These are phyloP conservation scores for Protomyces arabidopsidicola DNA, from an alignment of 1,139 yeast species.

Conservation along the genomic window DNA sequence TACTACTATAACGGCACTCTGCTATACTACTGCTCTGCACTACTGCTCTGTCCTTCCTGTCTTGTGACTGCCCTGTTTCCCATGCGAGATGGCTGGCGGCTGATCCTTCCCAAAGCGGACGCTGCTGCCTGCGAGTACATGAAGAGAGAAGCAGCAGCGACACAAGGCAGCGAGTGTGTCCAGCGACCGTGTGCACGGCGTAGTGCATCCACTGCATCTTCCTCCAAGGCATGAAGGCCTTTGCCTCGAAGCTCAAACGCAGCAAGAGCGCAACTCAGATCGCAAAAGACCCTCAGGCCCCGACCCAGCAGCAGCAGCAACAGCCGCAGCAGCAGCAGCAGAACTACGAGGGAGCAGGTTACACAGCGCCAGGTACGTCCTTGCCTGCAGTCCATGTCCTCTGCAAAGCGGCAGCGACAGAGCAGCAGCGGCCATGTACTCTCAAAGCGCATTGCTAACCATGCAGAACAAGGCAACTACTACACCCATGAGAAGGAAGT, in stretches of 20 bases:
- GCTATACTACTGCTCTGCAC: neutral
- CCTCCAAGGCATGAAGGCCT: constrained; percentile 25
- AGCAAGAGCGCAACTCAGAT: constrained; percentile 7
- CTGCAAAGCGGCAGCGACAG: neutral
- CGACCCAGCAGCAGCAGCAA: neutral
- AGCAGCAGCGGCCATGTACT: neutral
- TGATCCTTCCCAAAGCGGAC: neutral
- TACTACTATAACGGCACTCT: too few species aligned
- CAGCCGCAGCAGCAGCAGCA: neutral
- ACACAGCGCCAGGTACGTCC: too few species aligned
- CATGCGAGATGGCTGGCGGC: neutral
- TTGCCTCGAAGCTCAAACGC: constrained; percentile 22
- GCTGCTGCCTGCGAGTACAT: too few species aligned
- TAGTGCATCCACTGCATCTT: too few species aligned
- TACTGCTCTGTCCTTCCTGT: neutral
- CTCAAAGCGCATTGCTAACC: neutral
- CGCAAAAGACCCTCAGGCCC: neutral
- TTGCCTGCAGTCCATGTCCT: neutral
- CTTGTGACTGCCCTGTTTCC: neutral
- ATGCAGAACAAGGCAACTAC: neutral
- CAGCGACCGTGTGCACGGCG: too few species aligned
- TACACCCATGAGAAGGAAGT: constrained; percentile 23
- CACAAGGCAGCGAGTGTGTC: too few species aligned
- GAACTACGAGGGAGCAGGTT: neutral
- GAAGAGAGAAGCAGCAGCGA: too few species aligned